Evolutionary conservation across 176 grass and related monocot genomes (phyloP), one percentile per base, ranked within the genome.

Genomic region (Oryza meridionalis): DNA sequence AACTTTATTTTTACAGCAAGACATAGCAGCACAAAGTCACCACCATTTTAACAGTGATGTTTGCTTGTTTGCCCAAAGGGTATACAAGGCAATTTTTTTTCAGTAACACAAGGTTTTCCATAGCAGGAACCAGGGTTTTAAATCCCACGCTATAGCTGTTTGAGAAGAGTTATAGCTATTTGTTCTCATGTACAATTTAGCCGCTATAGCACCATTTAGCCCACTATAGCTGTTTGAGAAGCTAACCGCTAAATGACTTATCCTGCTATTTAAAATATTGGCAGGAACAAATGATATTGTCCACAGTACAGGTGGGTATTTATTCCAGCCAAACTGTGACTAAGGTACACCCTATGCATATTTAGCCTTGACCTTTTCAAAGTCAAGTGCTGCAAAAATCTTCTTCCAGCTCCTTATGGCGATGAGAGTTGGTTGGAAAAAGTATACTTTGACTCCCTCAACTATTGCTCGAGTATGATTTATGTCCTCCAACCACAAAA

Each of bases 321-420:
- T 11, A 4, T 74, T 79, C 46, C 25, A 55, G 26, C 24, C 10
- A 81, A 85, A 50, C 14, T 7, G 24, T 43, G 49, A 16, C 17
- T 8, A 40, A 40, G 7, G 7, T 40, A 10, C 51, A 55, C 51
- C 6, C 4, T 7, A 11, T 17, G 35, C 38, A 85, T 87, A 97
- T 43, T 55, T 86, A 73, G 77, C 91, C 76, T 97, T 94, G 26
- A 91, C 70, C 76, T 90, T 97, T 31, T 90, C 84, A 19, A 58
- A 45, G 38, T 88, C 83, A 78, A 89, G 46, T 16, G 90, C 38
- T 9, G 82, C 46, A 11, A 82, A 88, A 24, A 91, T 97, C 84
- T 81, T 94, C 44, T 94, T 97, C 90, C 90, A 97, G 26, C 81
- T 73, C 67, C 88, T 90, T 5, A 84, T 74, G 42, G 88, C 84